Conservation (phyloP, 805 yeast genomes). For the Saccharomycopsis sp. region DNA sequence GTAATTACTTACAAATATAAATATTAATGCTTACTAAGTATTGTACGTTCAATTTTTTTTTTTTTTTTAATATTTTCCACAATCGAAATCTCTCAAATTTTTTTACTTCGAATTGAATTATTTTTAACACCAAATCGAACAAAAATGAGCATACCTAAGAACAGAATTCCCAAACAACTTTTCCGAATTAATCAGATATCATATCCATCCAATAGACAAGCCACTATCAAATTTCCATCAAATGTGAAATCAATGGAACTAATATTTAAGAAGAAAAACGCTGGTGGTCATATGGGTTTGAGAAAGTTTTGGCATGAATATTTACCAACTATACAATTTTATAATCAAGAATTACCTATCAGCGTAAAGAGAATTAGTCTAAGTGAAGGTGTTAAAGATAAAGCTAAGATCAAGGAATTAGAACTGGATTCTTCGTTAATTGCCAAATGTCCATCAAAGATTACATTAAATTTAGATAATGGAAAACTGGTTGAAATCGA, state of each 20-base stretch:
- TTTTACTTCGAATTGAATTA: neutral
- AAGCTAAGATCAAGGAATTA: constrained; percentile 34
- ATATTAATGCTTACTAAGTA: too few species aligned
- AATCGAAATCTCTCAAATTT: too few species aligned
- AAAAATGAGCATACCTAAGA: constrained; percentile 27
- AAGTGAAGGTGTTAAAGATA: constrained; percentile 17
- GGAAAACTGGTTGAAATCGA: constrained; percentile 32
- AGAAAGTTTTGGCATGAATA: constrained; percentile 47
- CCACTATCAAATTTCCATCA: constrained; percentile 31
- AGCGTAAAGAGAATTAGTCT: constrained; percentile 37
- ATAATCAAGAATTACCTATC: constrained; percentile 42
- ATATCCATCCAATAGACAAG: constrained; percentile 37
- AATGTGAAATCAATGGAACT: constrained; percentile 35
- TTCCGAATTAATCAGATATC: constrained; percentile 34
- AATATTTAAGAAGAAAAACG: constrained; percentile 33
- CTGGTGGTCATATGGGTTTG: constrained; percentile 43
- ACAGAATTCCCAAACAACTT: constrained; percentile 37
- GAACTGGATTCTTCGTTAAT: constrained; percentile 22
- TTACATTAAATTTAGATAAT: constrained; percentile 28
- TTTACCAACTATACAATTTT: constrained; percentile 47
- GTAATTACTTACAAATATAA: too few species aligned
- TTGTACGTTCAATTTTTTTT: too few species aligned
- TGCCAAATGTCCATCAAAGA: constrained; percentile 33
- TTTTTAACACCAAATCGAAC: neutral
- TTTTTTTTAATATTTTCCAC: too few species aligned